These are phyloP conservation scores for Protomyces arabidopsidicola DNA, from an alignment of 1,139 yeast species.

Conservation along the genomic window DNA sequence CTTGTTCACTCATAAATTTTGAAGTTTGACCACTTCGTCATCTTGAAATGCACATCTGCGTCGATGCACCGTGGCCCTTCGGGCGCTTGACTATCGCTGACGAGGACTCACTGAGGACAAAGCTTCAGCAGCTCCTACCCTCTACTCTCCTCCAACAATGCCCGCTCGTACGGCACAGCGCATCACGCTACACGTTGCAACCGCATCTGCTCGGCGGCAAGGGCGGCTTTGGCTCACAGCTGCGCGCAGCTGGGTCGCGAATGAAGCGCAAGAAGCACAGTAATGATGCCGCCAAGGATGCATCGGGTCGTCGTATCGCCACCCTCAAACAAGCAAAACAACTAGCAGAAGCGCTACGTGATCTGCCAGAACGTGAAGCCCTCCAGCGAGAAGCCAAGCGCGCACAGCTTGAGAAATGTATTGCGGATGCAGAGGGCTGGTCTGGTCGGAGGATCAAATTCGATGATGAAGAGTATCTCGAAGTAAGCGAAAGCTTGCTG, in stretches of 20 bases:
- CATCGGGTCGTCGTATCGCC: conserved; percentile 43
- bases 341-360: conserved; percentile 4
- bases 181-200: conserved; percentile 29
- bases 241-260: conserved; percentile 44
- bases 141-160: not conserved
- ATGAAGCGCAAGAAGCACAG: conserved; percentile 37
- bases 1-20: not conserved
- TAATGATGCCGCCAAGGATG: conserved; percentile 41
- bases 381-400: conserved; percentile 1
- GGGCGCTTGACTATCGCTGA: not conserved
- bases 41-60: not conserved
- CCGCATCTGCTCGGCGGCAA: conserved; percentile 48
- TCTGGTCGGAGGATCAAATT: conserved; percentile 33
- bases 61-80: not conserved
- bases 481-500: conserved; percentile 30
- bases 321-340: conserved; percentile 41
- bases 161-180: conserved; percentile 15
- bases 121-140: not conserved
- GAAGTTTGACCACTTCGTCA: not conserved
- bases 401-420: not conserved
- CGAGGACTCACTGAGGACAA: not conserved
- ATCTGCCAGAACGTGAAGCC: conserved; percentile 4
- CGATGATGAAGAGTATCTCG: conserved; percentile 39
- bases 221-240: conserved; percentile 50
- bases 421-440: not conserved